phyloP scores from a whole-genome alignment of 2,329 filamentous ascomycete genomes.

The Chrysoporthe austroafricana region DNA sequence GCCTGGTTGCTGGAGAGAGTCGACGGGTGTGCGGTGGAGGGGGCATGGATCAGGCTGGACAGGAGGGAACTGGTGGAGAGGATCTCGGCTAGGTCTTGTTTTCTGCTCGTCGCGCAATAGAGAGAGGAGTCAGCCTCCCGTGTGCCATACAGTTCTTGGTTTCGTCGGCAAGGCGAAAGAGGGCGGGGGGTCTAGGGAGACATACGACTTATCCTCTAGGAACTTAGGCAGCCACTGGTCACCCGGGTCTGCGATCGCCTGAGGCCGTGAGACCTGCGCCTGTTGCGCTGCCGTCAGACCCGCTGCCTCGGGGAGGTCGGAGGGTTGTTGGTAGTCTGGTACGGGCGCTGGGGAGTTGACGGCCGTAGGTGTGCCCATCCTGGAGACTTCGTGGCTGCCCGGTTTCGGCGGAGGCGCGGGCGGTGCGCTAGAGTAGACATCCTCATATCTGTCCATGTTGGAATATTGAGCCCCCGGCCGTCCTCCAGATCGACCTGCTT shows the following conservation, averaged over 20 bases:
- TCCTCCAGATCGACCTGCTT: neutral
- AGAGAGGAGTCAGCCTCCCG: neutral
- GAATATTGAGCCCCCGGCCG: neutral
- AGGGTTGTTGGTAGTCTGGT: conserved; percentile 38
- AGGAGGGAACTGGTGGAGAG: conserved; percentile 69
- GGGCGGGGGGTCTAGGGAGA: conserved; percentile 25
- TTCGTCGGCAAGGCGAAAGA: neutral
- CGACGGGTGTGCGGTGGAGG: conserved; percentile 72
- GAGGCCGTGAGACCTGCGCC: conserved; percentile 35
- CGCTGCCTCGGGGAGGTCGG: conserved; percentile 33
- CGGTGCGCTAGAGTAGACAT: conserved; percentile 57
- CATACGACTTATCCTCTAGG: conserved; percentile 81
- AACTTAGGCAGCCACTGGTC: conserved; percentile 79
- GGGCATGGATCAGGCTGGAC: conserved; percentile 71
- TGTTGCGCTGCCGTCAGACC: conserved; percentile 34
- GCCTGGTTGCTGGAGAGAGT: conserved; percentile 66
- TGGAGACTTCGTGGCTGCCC: conserved; percentile 68
- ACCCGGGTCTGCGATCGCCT: conserved; percentile 59
- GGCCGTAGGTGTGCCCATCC: conserved; percentile 64
- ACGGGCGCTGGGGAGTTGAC: conserved; percentile 47
- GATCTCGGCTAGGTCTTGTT: conserved; percentile 75
- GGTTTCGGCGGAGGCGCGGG: conserved; percentile 76
- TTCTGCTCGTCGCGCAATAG: conserved; percentile 52
- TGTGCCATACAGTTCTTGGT: neutral
- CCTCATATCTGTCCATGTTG: conserved; percentile 28